These are phyloP conservation scores for Haplosporangium gracile DNA, from an alignment of 192 early-diverging fungal genomes.

Conservation along the genomic window DNA sequence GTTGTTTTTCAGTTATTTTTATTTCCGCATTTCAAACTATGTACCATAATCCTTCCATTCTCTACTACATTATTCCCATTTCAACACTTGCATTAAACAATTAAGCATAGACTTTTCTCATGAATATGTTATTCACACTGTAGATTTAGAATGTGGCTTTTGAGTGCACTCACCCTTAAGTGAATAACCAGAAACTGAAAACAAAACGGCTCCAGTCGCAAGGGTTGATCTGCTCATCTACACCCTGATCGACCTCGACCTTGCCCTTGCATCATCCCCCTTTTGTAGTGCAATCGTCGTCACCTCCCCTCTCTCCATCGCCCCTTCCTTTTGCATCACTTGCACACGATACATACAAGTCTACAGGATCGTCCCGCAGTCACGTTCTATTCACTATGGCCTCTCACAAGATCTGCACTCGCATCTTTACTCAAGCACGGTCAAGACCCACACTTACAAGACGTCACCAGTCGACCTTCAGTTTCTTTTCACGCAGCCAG, in stretches of 20 bases:
- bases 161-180: too few relatives aligned
- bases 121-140: background rate
- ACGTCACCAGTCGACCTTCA: conserved; percentile 46
- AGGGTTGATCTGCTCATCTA: background rate
- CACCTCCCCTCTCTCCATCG: background rate
- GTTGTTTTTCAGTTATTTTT: conserved; percentile 1
- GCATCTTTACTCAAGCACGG: conserved; percentile 17
- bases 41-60: conserved; percentile 5
- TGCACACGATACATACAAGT: background rate
- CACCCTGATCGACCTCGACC: background rate
- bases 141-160: too few relatives aligned
- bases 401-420: conserved; percentile 22
- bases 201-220: conserved; percentile 1
- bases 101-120: background rate
- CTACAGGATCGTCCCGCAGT: background rate
- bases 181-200: background rate
- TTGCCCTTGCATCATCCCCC: background rate
- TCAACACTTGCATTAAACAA: conserved; percentile 7
- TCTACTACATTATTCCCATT: background rate
- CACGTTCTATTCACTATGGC: background rate
- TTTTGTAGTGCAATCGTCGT: background rate
- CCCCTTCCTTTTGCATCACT: too few relatives aligned
- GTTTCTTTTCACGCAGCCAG: conserved; percentile 42
- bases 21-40: conserved; percentile 10
- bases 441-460: conserved; percentile 19